Base-by-base conservation (phyloP, 2,329 filamentous ascomycete species). In the Aspergillus tamarii region DNA sequence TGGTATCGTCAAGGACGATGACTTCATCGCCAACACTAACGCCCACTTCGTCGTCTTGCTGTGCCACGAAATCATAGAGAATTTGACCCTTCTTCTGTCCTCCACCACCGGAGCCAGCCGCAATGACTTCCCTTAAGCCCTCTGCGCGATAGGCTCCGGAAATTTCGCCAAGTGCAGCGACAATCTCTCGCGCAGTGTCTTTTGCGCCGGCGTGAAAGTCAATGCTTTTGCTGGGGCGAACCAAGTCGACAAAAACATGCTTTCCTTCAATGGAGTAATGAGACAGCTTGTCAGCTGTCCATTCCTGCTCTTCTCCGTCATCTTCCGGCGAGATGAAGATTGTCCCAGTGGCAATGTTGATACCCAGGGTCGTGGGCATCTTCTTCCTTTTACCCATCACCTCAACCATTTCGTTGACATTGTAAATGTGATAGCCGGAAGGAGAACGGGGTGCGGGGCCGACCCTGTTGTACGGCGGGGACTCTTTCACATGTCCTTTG, bases 211-310 rank as follows among this genome's bases (percentile, higher is more conserved):
- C 96, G 77, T 99, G 95, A 69, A 99, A 96, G 79, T 99, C 95
- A 63, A 97, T 85, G 76, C 93, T 97, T 82, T 94, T 97, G 80
- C 92, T 97, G 8, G 95, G 95, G 60, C 90, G 85, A 58, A 97
- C 90, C 54, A 99, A 84, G 77, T 99, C 95, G 76, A 99, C 84
- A 74, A 99, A 99, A 16, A 99, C 92, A 78, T 98, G 95, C 76
- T 99, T 99, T 41, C 94, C 95, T 81, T 99, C 95, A 63, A 96
- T 93, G 26, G 94, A 97, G 78, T 98, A 98, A 78, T 97, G 93
- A n/a, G 91, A 93, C 85, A 99, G 90, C 76, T 91, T 95, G 50
- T 98, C 94, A 0, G 93, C 94, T 1, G 90, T 91, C 95, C 95
- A 99, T 78, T 96, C 94, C 74, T 96, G 90, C 64, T 92, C 89